phyloP scores from a whole-genome alignment of 345 rosid species.

The Citrus hindsii region DNA sequence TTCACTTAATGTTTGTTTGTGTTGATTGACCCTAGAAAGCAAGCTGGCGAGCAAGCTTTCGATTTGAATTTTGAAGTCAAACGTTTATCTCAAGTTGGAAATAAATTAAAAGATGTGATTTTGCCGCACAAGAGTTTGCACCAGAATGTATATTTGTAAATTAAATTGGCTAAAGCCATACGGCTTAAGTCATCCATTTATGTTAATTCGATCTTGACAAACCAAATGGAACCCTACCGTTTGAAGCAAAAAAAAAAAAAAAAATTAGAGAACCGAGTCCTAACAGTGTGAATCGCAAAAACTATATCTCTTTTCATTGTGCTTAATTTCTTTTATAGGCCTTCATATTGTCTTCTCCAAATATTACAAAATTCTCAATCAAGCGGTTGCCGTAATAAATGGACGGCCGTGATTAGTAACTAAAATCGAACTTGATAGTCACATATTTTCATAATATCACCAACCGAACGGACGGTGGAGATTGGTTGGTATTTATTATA shows the following conservation, averaged over 20 bases:
- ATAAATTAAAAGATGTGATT: background rate
- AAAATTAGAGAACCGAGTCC: background rate
- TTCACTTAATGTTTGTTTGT: background rate
- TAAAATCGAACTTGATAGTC: background rate
- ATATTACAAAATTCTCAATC: slow-evolving; percentile 4
- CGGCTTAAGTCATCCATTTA: background rate
- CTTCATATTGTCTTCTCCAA: background rate
- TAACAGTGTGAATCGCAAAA: background rate
- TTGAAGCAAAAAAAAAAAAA: background rate
- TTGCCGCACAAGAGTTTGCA: background rate
- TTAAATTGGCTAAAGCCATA: background rate
- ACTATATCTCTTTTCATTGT: background rate
- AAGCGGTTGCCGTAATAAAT: background rate
- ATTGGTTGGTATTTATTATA: slow-evolving; percentile 7
- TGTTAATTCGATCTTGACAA: background rate
- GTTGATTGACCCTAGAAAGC: background rate
- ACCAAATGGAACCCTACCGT: background rate
- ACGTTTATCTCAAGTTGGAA: slow-evolving; percentile 4
- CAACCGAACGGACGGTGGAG: slow-evolving; percentile 16
- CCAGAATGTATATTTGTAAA: background rate
- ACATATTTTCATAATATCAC: slow-evolving; percentile 4
- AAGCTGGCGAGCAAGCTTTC: background rate
- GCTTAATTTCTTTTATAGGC: background rate
- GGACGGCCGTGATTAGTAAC: background rate
- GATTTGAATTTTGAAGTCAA: slow-evolving; percentile 23